Evolutionary conservation across 495 filamentous ascomycete species (phyloP), one percentile per base, ranked within the genome.

Genomic region (Acidiella bohemica): DNA sequence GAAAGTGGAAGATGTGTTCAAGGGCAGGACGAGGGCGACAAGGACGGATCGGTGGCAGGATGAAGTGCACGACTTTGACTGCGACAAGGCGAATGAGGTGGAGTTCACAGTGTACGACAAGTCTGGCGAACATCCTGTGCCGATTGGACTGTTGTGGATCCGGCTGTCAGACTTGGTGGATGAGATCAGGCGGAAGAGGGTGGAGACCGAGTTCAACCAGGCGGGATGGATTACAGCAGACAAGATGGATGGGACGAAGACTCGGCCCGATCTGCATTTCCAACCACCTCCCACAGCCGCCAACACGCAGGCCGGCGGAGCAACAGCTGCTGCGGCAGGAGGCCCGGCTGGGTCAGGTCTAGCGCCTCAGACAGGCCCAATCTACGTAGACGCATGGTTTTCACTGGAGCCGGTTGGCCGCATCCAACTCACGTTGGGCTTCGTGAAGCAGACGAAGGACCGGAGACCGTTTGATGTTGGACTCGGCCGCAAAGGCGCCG

Each of bases 21-120:
- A 90, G 50, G 84, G 83, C 20, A 71, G 84, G 48, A 96, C 90
- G n/a, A 88, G 76, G 52, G 68, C 80, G 0, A 84, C 88, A 19
- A 69, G 90, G 32, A 87, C 68, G 45, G 90, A 96, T 58, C 75
- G 72, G 55, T 99, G 88, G 88, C 70, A 84, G 42, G 81, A 85
- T 52, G 90, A 99, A 59, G 68, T 75, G 17, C 90, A 94, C 56
- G 83, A 75, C 32, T 75, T 96, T 41, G 80, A 86, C 45, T 86
- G 96, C 30, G 92, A 99, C 52, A 95, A 95, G 64, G 90, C 92
- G 36, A 95, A 99, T 58, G 90, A 99, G 61, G 81, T 99, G 38
- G 90, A 99, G 57, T 71, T 99, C 31, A 95, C 84, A 0, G 88
- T 96, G 22, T 99, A 96, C 59, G 90, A 99, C 55, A 94, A 93